Conservation (phyloP, 139 green algal species). For the Ettlia oleoabundans region DNA sequence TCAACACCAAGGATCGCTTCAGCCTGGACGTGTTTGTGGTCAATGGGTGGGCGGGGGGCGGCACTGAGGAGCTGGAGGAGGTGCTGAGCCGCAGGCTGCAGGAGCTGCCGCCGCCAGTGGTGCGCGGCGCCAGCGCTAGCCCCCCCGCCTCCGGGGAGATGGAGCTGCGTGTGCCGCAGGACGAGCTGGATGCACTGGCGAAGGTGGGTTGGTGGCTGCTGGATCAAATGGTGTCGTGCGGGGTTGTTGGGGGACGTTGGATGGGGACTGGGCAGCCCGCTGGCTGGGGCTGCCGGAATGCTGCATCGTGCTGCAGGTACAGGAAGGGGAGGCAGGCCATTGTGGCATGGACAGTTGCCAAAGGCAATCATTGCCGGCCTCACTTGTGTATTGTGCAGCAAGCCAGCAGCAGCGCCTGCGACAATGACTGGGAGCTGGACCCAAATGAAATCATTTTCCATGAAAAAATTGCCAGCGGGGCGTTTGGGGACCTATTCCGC, state of each 20-base stretch:
- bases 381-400: background rate
- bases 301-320: background rate
- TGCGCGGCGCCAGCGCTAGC: slow-evolving; percentile 20
- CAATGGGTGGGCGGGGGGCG: slow-evolving; percentile 76
- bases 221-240: background rate
- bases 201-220: background rate
- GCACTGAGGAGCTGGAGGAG: slow-evolving; percentile 72
- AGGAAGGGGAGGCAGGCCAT: no score
- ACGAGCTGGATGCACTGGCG: slow-evolving; percentile 47
- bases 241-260: background rate
- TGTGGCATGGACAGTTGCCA: no score
- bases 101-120: slow-evolving; percentile 74
- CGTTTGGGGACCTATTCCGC: slow-evolving; percentile 96
- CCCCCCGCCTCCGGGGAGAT: slow-evolving; percentile 19
- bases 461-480: slow-evolving; percentile 87
- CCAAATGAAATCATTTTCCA: slow-evolving; percentile 81
- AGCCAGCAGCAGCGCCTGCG: background rate
- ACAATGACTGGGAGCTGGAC: slow-evolving; percentile 98
- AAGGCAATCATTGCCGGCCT: background rate
- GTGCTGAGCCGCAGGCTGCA: slow-evolving; percentile 78
- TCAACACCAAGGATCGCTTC: slow-evolving; percentile 96
- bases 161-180: slow-evolving; percentile 50
- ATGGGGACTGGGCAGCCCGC: background rate
- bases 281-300: background rate
- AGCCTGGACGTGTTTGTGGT: slow-evolving; percentile 98